Base-by-base conservation (phyloP, 495 filamentous ascomycete genomes). In the Penicillium bialowiezense region DNA sequence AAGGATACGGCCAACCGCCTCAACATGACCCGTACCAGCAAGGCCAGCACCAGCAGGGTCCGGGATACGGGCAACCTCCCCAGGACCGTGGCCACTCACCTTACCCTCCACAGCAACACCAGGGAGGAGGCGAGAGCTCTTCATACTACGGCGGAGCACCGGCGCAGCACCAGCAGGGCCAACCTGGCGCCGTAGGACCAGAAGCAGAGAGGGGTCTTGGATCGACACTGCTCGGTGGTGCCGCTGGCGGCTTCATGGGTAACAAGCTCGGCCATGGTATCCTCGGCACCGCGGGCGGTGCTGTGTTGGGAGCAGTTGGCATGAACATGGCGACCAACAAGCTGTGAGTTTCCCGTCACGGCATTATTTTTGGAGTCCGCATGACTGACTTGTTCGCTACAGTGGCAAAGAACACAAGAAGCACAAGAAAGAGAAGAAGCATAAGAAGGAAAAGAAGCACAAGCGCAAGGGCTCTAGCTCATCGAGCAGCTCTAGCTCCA, bases 151-250 rank as follows among this genome's bases (percentile, higher is more conserved):
- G 49, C 14, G 31, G 39, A 17, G 47, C 51, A 13, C 52, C 52
- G 13, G 8, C 26, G 9, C 53, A 43, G 24, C 37, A 56, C n/a
- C 58, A 62, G 34, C 44, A 51, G 21, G 63, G 58, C 28, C 39
- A 41, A 1, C 38, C 50, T n/a, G 46, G 52, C 13, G 50, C 60
- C 6, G 54, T 44, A 19, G 65, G 58, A 12, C 55, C 55, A 3
- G 62, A 59, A 38, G 65, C 57, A 1, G 75, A 79, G 15, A 68
- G 56, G 21, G 76, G 75, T 5, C 61, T 79, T 1, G 74, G 70
- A 1, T 69, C 73, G 7, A 64, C 70, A 1, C 19, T 77, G 17
- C 12, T 71, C 12, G 75, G 76, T 17, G 70, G 62, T 21, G 69
- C 64, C 8, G 73, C 67, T 2, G 76, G 76, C 31, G 71, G 69